Percentiles rank a stretch among this genome's conserved stretches.
These are phyloP conservation scores for Dorcoceras hygrometricum DNA, from an alignment of 257 asterid species.

Conservation along the genomic window DNA sequence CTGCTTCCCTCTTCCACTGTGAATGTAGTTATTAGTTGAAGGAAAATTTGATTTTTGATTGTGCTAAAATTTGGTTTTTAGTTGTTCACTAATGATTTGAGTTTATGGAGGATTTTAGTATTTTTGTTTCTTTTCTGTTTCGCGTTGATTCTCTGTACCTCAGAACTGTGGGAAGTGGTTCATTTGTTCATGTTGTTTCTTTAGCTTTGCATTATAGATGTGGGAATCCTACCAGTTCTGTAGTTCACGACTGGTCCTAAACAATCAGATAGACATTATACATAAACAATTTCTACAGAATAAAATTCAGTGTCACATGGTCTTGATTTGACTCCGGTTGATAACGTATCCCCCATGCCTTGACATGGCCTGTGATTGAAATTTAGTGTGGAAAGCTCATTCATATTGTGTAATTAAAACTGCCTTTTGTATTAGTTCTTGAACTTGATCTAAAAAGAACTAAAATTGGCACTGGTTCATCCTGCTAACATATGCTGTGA, in stretches of 20 bases:
- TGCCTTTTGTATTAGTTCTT: neutral
- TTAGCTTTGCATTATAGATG: slow-evolving; percentile 3
- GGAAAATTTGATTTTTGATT: slow-evolving; percentile 3
- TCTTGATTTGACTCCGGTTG: neutral
- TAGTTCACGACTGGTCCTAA: neutral
- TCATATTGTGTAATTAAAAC: neutral
- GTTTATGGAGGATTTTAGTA: neutral
- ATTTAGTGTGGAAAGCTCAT: neutral
- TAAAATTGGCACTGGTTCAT: neutral
- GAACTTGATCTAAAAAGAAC: slow-evolving; percentile 5
- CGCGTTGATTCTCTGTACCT: slow-evolving; percentile 2
- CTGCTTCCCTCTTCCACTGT: neutral
- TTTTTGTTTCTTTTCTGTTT: slow-evolving; percentile 5
- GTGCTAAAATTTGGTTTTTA: slow-evolving; percentile 11
- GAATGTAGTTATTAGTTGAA: neutral
- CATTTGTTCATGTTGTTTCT: neutral
- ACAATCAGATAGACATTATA: slow-evolving; percentile 1
- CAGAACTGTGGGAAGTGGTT: slow-evolving; percentile 16
- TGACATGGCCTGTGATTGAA: neutral
- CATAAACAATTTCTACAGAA: neutral
- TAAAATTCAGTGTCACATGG: neutral
- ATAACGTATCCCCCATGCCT: neutral
- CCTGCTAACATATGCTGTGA: neutral
- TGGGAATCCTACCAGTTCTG: neutral
- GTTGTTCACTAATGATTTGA: slow-evolving; percentile 11